Conservation (phyloP, 129 eudicot genomes). For the Artemisia annua region DNA sequence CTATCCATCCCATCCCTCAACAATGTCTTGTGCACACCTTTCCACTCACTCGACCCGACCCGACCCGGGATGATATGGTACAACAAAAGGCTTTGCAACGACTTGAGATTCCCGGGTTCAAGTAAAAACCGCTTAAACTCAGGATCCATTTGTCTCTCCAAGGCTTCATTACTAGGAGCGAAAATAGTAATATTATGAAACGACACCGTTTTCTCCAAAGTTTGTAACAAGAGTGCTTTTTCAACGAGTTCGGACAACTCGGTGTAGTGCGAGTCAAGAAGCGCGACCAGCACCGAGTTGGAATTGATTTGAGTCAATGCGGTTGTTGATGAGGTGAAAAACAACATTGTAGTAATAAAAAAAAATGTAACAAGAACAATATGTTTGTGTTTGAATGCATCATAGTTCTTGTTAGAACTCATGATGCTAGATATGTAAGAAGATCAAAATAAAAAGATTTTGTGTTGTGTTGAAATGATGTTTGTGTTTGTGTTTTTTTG, state of each 20-base stretch:
- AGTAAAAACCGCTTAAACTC: slow-evolving; percentile 84
- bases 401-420: slow-evolving; percentile 58
- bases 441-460: not conserved
- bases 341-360: slow-evolving; percentile 30
- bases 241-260: slow-evolving; percentile 85
- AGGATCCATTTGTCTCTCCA: slow-evolving; percentile 71
- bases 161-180: slow-evolving; percentile 83
- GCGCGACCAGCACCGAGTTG: slow-evolving; percentile 83
- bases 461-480: not conserved
- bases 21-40: slow-evolving; percentile 44
- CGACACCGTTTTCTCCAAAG: slow-evolving; percentile 63
- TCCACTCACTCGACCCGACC: slow-evolving; percentile 64
- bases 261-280: slow-evolving; percentile 84
- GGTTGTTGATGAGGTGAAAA: slow-evolving; percentile 34
- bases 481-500: not conserved
- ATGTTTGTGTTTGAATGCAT: slow-evolving; percentile 23
- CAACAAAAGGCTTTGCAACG: slow-evolving; percentile 64
- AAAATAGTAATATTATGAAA: slow-evolving; percentile 78
- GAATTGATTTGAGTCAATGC: slow-evolving; percentile 60
- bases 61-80: slow-evolving; percentile 77
- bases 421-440: slow-evolving; percentile 42
- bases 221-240: slow-evolving; percentile 70
- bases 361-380: slow-evolving; percentile 9
- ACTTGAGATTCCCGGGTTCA: slow-evolving; percentile 70
- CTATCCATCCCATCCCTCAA: slow-evolving; percentile 24